Percentiles rank a stretch among this genome's conserved stretches.
phyloP scores from a whole-genome alignment of 2,329 filamentous ascomycete species.

The Didymella arachidicola region DNA sequence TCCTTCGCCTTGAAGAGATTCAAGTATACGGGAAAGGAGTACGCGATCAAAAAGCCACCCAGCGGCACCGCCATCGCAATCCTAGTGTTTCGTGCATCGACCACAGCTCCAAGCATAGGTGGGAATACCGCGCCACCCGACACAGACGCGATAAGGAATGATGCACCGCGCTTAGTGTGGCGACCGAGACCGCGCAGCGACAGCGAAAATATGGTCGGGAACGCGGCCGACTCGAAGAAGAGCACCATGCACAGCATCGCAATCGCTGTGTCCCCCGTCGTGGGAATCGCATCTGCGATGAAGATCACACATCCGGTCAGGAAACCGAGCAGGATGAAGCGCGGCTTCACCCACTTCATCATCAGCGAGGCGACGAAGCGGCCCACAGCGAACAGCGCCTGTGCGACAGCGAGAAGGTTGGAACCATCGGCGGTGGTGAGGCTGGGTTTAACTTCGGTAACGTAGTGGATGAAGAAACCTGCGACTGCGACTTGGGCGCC shows the following conservation, averaged over 20 bases:
- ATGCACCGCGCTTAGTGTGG: constrained; percentile 40
- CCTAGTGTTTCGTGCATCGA: constrained; percentile 31
- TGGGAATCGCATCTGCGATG: constrained; percentile 58
- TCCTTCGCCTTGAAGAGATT: constrained; percentile 41
- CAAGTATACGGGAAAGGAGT: constrained; percentile 39
- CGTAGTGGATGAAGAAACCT: constrained; percentile 55
- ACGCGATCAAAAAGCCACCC: constrained; percentile 38
- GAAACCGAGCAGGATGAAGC: constrained; percentile 61
- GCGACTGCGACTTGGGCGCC: constrained; percentile 65
- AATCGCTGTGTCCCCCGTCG: constrained; percentile 48
- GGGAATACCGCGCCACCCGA: constrained; percentile 39
- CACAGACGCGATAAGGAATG: constrained; percentile 36
- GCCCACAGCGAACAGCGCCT: constrained; percentile 63
- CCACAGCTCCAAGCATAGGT: constrained; percentile 40
- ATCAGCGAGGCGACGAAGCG: constrained; percentile 63
- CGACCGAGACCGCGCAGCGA: constrained; percentile 36
- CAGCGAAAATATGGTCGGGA: constrained; percentile 43
- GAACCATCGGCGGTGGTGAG: constrained; percentile 36
- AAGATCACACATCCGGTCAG: constrained; percentile 62
- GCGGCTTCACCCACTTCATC: constrained; percentile 63
- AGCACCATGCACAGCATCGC: constrained; percentile 60
- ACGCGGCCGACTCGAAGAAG: constrained; percentile 59
- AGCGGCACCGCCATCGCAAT: constrained; percentile 42
- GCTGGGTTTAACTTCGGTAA: constrained; percentile 49
- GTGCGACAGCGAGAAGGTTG: constrained; percentile 59